Conservation (phyloP, 306 rosid genomes). For the Pyrus betulifolia region DNA sequence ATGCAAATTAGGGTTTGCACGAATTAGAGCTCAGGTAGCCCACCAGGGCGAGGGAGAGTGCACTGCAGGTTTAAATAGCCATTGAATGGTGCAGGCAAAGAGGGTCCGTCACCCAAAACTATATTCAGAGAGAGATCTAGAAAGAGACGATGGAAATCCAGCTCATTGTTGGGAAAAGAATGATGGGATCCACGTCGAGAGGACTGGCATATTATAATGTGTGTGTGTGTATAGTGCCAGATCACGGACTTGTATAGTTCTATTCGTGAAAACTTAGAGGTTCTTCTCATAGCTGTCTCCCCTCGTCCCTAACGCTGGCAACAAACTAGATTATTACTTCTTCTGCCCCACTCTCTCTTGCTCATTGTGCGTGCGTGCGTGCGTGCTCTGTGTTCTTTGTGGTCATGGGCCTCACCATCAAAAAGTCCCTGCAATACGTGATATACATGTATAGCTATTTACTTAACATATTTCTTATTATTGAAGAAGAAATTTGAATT, state of each 20-base stretch:
- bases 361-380: constrained; percentile 11
- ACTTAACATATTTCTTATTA: not conserved
- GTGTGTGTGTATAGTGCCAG: constrained; percentile 35
- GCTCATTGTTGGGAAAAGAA: constrained; percentile 43
- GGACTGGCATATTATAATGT: not conserved
- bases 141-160: constrained; percentile 50
- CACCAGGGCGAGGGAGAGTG: not conserved
- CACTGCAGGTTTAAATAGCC: not conserved
- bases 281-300: constrained; percentile 41
- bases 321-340: constrained; percentile 34
- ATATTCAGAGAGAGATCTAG: not conserved
- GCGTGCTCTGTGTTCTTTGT: not conserved
- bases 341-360: constrained; percentile 3
- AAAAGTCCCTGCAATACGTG: not conserved
- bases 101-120: not conserved
- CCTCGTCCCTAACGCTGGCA: constrained; percentile 71
- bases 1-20: not conserved
- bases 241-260: constrained; percentile 35
- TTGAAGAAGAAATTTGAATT: too few relatives aligned
- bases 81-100: constrained; percentile 17
- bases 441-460: not conserved
- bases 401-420: not conserved
- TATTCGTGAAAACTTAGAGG: not conserved
- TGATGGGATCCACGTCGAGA: constrained; percentile 49
- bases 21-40: not conserved